Base-by-base conservation (phyloP, 2,329 filamentous ascomycete species). In the Colletotrichum sidae region DNA sequence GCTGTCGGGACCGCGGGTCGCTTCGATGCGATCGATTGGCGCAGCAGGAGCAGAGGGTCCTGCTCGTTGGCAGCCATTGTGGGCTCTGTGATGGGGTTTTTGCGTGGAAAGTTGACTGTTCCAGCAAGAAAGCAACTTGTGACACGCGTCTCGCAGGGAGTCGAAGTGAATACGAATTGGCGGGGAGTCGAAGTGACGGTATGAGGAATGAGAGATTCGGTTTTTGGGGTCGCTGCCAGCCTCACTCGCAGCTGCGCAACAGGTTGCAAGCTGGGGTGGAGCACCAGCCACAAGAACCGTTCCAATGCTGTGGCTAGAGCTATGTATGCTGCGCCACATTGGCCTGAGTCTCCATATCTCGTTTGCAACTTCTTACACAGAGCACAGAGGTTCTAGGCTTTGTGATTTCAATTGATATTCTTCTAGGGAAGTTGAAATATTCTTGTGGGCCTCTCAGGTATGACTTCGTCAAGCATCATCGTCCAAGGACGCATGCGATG, bases 1-100 rank as follows among this genome's bases (percentile, higher is more conserved):
- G 88, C 90, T 63, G 91, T 92, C 47, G 94, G 92, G 59, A 92
- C 85, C 62, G 94, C 91, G 55, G 89, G 79, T 72, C 84, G 87
- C 71, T 85, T 85, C 62, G 88, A 86, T 59, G 91, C 88, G 79
- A 98, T 96, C 69, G 92, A 90, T 75, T 92, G 89, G 74, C 94
- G 92, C 71, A 98, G 86, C 69, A 96, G 89, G 69, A 94, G 84
- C 70, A 98, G 89, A 55, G 94, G 89, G 75, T 98, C 94, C 69
- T 88, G 84, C 70, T 89, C 87, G 71, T 80, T 78, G 58, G 85
- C 76, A 70, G 88, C 84, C 88, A 91, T 91, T 64, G 67, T 78
- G 69, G 35, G 13, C 13, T 4, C 13, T 47, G 33, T 11, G 25
- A 12, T 12, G 70, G 55, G 25, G 25, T 25, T 25, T 55, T 61